Evolutionary conservation across 129 eudicot species (phyloP), one percentile per base, ranked within the genome.

Genomic region (Arctium lappa): DNA sequence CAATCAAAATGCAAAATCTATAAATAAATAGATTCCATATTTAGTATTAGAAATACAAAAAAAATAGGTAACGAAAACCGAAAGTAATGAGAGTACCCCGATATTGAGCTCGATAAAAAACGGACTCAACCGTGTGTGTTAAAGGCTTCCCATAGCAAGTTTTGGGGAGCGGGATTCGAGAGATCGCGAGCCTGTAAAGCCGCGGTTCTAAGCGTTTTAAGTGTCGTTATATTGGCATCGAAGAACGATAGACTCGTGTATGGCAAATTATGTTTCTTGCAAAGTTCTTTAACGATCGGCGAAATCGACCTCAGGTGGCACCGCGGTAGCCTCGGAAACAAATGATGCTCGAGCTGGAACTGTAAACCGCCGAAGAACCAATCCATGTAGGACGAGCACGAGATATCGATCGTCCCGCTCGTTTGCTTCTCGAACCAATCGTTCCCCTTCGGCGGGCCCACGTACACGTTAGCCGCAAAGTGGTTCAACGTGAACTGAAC

Each of bases 391-490:
- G 88, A 72, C 3, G 85, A 81, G 29, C 88, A 85, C 12, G 88
- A 56, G 15, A 85, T 85, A 40, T 85, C 82, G 3, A 85, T 81
- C 0, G 88, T 85, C 82, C 88, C 88, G 1, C 79, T 75, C 1
- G 88, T 70, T 65, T 85, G 88, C 74, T 85, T 85, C 88, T 85
- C 88, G 16, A 85, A 85, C 88, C 88, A 85, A 62, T 81, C 71
- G 22, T 85, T 85, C 18, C 85, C 88, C 2, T 56, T 85, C 11
- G 88, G 88, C 29, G 88, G 88, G 22, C 88, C 88, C 69, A 85
- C 82, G 34, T 85, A 85, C 3, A 85, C 88, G 11, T 85, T 38
- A 1, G 75, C 88, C 8, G 88, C 88, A 27, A 85, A 85, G 62
- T 85, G 88, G 79, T 85, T 85, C 34, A 85, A 34, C n/a, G 88